A percentile compares a stretch with the other conserved stretches of the same genome.
These are phyloP conservation scores for Pseudopyricularia cyperi DNA, from an alignment of 2,329 filamentous ascomycete genomes.

Conservation along the genomic window DNA sequence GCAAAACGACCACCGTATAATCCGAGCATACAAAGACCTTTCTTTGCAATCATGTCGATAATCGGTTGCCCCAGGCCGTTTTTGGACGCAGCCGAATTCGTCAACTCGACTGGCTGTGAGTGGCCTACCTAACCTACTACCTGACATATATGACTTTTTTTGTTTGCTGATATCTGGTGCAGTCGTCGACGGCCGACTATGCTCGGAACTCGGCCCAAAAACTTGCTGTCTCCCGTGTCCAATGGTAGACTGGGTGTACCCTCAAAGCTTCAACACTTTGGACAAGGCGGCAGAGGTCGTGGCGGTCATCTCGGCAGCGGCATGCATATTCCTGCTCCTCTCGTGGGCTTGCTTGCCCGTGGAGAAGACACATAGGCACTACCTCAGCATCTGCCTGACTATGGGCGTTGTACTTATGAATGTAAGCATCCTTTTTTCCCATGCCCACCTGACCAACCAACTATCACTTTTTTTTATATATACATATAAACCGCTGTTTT, in stretches of 20 bases:
- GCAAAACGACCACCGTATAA: no score
- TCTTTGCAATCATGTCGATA: background rate
- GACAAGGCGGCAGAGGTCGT: constrained; percentile 68
- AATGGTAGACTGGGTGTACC: constrained; percentile 62
- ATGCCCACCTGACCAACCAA: background rate
- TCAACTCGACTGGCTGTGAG: constrained; percentile 9
- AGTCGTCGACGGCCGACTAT: constrained; percentile 46
- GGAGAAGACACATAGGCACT: constrained; percentile 85
- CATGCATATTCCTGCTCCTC: constrained; percentile 61
- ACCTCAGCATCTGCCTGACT: constrained; percentile 79
- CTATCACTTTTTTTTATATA: no score
- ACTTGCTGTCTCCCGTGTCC: constrained; percentile 87
- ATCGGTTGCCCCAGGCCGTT: constrained; percentile 3
- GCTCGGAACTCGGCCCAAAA: constrained; percentile 33
- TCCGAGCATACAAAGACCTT: background rate
- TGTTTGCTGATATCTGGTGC: background rate
- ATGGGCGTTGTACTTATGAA: constrained; percentile 66
- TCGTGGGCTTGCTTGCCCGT: constrained; percentile 73
- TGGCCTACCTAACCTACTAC: background rate
- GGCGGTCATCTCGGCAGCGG: constrained; percentile 59
- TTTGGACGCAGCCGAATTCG: constrained; percentile 1
- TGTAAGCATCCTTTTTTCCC: constrained; percentile 35
- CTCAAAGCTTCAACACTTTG: constrained; percentile 44
- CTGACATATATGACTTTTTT: background rate
- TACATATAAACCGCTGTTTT: no score